A percentile compares a stretch with the other conserved stretches of the same genome.
Evolutionary conservation across 345 rosid species (phyloP).

Genomic region (Fremontodendron californicum): DNA sequence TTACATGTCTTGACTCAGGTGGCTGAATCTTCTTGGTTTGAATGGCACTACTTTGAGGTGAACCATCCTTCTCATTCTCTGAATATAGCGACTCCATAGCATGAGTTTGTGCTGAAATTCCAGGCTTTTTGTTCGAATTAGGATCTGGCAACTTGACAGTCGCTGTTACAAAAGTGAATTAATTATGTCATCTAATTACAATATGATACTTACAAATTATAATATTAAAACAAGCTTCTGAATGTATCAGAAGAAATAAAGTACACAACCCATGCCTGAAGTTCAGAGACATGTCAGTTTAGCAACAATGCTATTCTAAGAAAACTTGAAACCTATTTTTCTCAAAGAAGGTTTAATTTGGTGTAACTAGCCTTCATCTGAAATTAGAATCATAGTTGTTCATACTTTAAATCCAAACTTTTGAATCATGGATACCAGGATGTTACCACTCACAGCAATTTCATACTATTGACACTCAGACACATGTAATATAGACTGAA

Average conservation of each 20-base stretch:
- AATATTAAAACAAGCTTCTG: not conserved
- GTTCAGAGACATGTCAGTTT: too few relatives aligned
- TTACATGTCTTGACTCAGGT: conserved; percentile 18
- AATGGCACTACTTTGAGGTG: not conserved
- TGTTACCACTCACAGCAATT: not conserved
- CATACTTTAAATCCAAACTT: not conserved
- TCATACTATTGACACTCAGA: not conserved
- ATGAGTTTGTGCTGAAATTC: conserved; percentile 7
- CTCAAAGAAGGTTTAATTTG: not conserved
- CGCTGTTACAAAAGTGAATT: not conserved
- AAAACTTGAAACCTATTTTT: not conserved
- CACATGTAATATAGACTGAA: not conserved
- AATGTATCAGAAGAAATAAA: too few relatives aligned
- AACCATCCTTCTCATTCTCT: conserved; percentile 9
- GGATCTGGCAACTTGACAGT: conserved; percentile 6
- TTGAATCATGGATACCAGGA: not conserved
- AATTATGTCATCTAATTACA: not conserved
- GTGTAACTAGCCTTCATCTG: not conserved
- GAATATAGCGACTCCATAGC: not conserved
- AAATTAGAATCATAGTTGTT: not conserved
- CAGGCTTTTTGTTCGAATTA: conserved; percentile 4
- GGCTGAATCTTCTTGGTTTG: conserved; percentile 26
- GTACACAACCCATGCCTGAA: too few relatives aligned
- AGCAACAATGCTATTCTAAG: too few relatives aligned
- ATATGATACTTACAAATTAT: not conserved